Percentiles rank a stretch among this genome's conserved stretches.
phyloP scores from a whole-genome alignment of 805 yeast species.

The Pichia rugopelliculosa region DNA sequence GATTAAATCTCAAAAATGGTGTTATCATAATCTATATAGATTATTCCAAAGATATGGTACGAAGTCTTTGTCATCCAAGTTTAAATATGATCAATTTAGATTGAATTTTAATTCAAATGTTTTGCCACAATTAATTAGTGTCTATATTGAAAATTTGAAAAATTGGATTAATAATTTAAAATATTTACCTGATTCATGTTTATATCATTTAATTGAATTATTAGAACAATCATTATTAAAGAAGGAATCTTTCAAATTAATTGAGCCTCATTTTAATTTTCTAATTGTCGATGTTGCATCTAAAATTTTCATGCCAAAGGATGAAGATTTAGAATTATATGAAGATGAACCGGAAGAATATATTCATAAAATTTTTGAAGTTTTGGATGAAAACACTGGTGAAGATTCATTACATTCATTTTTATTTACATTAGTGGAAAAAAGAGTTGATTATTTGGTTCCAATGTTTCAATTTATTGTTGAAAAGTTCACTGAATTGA shows the following conservation, averaged over 20 bases:
- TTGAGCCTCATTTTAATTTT: conserved; percentile 62
- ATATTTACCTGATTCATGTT: conserved; percentile 64
- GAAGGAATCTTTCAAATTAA: conserved; percentile 56
- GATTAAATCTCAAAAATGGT: conserved; percentile 84
- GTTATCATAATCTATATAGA: conserved; percentile 68
- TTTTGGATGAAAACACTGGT: conserved; percentile 51
- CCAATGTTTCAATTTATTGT: conserved; percentile 57
- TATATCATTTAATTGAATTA: conserved; percentile 60
- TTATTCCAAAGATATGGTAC: conserved; percentile 68
- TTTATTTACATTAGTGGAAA: conserved; percentile 62
- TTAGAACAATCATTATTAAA: conserved; percentile 52
- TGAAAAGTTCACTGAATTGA: conserved; percentile 35
- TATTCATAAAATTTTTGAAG: conserved; percentile 67
- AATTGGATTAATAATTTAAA: conserved; percentile 58
- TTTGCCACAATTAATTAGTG: conserved; percentile 64
- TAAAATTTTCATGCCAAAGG: conserved; percentile 72
- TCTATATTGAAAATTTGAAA: conserved; percentile 60
- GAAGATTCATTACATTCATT: conserved; percentile 76
- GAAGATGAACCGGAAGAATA: conserved; percentile 90
- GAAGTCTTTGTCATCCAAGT: conserved; percentile 35
- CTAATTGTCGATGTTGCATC: conserved; percentile 67
- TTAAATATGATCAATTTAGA: conserved; percentile 55
- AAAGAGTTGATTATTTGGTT: conserved; percentile 53
- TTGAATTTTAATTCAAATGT: conserved; percentile 46
- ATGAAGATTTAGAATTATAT: conserved; percentile 64